Conservation (phyloP, 2,329 filamentous ascomycete genomes). For the Sporothrix pseudoabietina region DNA sequence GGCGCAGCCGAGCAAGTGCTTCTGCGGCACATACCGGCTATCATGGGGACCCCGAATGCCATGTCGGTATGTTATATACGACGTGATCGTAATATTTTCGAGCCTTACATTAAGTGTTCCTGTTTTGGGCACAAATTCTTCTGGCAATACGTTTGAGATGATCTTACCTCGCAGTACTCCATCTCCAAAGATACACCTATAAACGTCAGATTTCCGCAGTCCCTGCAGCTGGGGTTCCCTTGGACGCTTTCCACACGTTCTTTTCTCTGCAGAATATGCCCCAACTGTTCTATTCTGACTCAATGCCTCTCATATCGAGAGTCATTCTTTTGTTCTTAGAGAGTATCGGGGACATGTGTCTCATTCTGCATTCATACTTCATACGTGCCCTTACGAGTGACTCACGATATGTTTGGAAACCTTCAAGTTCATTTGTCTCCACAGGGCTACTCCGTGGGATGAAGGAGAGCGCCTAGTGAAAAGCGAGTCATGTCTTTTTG, state of each 20-base stretch:
- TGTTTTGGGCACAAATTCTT: neutral
- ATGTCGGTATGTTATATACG: neutral
- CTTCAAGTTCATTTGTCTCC: neutral
- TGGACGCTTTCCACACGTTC: neutral
- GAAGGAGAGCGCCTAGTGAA: neutral
- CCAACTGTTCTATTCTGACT: neutral
- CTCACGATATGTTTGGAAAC: neutral
- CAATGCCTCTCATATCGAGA: neutral
- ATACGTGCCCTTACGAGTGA: neutral
- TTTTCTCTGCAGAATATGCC: neutral
- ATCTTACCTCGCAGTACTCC: too few relatives aligned
- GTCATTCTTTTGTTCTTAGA: neutral
- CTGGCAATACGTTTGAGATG: too few relatives aligned
- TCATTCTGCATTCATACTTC: neutral
- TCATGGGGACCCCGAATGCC: neutral
- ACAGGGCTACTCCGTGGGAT: too few relatives aligned
- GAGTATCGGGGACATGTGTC: neutral
- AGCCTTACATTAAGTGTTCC: neutral
- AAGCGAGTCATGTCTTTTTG: neutral
- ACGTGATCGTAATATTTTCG: neutral
- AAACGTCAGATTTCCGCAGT: neutral
- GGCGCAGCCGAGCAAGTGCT: neutral
- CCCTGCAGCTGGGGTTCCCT: neutral
- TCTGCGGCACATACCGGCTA: constrained; percentile 9
- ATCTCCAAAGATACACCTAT: too few relatives aligned